Evolutionary conservation across 2,329 filamentous ascomycete genomes (phyloP).

Genomic region (Colletotrichum orbiculare): DNA sequence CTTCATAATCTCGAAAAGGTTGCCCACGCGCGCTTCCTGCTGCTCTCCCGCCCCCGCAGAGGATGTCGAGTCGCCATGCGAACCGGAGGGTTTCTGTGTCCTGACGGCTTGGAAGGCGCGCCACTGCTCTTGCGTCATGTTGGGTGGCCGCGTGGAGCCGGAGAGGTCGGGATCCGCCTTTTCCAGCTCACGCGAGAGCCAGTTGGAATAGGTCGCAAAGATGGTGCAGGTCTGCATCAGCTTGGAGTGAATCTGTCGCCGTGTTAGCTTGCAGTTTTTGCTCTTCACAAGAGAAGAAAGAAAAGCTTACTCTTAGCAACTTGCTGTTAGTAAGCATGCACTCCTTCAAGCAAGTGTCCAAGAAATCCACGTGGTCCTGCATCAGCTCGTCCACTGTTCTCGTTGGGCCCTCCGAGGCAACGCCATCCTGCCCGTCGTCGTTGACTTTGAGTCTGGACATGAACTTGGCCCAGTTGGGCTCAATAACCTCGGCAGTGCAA

Average conservation of each 20-base stretch:
- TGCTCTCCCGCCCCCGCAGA: conserved; percentile 49
- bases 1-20: conserved; percentile 86
- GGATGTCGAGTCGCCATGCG: conserved; percentile 47
- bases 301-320: conserved; percentile 77
- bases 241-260: conserved; percentile 88
- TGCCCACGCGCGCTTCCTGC: conserved; percentile 68
- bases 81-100: conserved; percentile 51
- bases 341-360: conserved; percentile 97
- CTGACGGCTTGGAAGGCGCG: conserved; percentile 63
- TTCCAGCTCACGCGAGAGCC: conserved; percentile 85
- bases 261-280: conserved; percentile 39
- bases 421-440: conserved; percentile 52
- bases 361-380: conserved; percentile 98
- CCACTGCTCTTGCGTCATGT: conserved; percentile 73
- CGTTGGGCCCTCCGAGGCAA: conserved; percentile 48
- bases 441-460: conserved; percentile 84
- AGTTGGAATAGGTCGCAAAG: conserved; percentile 91
- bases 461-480: conserved; percentile 95
- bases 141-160: conserved; percentile 64
- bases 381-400: conserved; percentile 96
- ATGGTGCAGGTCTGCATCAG: conserved; percentile 95
- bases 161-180: conserved; percentile 84
- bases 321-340: conserved; percentile 99
- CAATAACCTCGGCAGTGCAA: conserved; percentile 95
- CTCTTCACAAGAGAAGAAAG: neutral